phyloP scores from a whole-genome alignment of 2,329 filamentous ascomycete species.

The Sclerotinia nivalis region DNA sequence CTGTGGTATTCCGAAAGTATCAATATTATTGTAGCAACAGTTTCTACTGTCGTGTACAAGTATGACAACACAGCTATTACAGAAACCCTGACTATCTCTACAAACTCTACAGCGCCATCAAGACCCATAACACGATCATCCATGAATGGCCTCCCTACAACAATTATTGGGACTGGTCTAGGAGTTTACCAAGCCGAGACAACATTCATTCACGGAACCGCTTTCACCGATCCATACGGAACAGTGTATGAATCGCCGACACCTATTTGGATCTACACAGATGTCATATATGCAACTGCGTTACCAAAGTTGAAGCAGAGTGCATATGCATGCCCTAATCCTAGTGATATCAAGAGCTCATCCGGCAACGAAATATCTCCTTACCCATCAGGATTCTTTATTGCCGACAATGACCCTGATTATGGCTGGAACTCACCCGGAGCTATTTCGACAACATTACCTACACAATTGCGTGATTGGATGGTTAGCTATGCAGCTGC shows the following conservation, averaged over 20 bases:
- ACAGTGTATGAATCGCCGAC: conserved; percentile 27
- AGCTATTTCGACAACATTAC: conserved; percentile 18
- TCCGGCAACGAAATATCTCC: conserved; percentile 19
- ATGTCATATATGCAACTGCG: conserved; percentile 16
- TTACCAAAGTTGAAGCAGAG: background rate
- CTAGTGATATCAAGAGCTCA: background rate
- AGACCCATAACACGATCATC: conserved; percentile 2
- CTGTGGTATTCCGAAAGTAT: conserved; percentile 27
- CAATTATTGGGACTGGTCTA: conserved; percentile 19
- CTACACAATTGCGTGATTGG: conserved; percentile 25
- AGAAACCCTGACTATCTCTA: conserved; percentile 11
- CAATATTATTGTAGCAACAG: conserved; percentile 25
- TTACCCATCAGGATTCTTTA: conserved; percentile 26
- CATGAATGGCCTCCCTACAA: conserved; percentile 21
- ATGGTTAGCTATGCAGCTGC: conserved; percentile 23
- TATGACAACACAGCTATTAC: conserved; percentile 27
- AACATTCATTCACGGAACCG: conserved; percentile 25
- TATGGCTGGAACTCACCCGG: conserved; percentile 20
- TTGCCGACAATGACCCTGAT: conserved; percentile 13
- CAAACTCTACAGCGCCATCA: conserved; percentile 20
- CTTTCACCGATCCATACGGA: conserved; percentile 31
- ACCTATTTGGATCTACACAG: conserved; percentile 25
- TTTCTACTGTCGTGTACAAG: conserved; percentile 28
- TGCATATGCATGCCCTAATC: conserved; percentile 20
- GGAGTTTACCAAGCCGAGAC: conserved; percentile 23